Evolutionary conservation across 768 basidiomycete species (phyloP).

Genomic region (Mycena vitilis): DNA sequence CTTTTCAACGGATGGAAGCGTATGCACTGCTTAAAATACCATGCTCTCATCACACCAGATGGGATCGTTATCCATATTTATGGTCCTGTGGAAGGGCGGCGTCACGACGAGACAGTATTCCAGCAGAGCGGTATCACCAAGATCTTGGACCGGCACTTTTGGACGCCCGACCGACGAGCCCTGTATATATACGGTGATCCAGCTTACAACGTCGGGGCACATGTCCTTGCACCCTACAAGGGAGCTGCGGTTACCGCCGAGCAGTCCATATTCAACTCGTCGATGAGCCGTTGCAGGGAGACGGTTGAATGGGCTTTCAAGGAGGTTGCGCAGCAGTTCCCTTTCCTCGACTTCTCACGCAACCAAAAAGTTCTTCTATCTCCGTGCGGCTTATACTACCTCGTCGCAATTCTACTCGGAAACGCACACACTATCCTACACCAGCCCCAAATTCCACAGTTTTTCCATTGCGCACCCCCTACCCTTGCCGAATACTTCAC

Average conservation of each 20-base stretch:
- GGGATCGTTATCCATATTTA: constrained; percentile 34
- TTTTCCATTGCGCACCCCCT: constrained; percentile 31
- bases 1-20: constrained; percentile 38
- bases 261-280: constrained; percentile 23
- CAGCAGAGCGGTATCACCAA: constrained; percentile 30
- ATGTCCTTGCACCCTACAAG: constrained; percentile 36
- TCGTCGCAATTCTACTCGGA: constrained; percentile 28
- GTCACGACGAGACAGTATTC: constrained; percentile 36
- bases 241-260: constrained; percentile 25
- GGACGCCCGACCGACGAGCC: constrained; percentile 20
- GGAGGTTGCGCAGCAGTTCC: constrained; percentile 32
- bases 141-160: constrained; percentile 31
- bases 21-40: constrained; percentile 32
- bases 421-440: constrained; percentile 33
- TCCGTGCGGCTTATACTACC: constrained; percentile 35
- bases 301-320: constrained; percentile 36
- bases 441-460: constrained; percentile 21
- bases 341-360: constrained; percentile 31
- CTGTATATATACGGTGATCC: constrained; percentile 36
- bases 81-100: constrained; percentile 34
- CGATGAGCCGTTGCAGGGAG: constrained; percentile 36
- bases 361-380: constrained; percentile 35
- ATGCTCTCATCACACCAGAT: constrained; percentile 30
- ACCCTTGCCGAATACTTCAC: constrained; percentile 32
- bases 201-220: constrained; percentile 26